Conservation (phyloP, 2,329 filamentous ascomycete genomes). For the Neonectria sp. region DNA sequence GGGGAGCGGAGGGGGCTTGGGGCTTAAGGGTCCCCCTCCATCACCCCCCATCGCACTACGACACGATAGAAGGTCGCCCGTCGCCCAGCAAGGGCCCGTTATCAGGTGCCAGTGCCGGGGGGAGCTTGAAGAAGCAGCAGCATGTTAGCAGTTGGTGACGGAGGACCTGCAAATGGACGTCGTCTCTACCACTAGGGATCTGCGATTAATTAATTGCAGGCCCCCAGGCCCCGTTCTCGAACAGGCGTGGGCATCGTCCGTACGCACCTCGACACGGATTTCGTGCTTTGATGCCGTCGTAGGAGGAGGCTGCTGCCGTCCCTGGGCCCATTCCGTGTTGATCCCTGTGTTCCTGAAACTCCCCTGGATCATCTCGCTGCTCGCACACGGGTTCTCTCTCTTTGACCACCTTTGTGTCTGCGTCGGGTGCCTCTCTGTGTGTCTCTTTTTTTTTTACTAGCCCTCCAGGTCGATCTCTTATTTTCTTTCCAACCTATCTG, state of each 20-base stretch:
- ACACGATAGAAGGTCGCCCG: not conserved
- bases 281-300: constrained; percentile 21
- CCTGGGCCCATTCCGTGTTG: constrained; percentile 41
- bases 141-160: too few species aligned
- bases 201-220: constrained; percentile 25
- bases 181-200: constrained; percentile 15
- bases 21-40: constrained; percentile 4
- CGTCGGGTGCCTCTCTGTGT: constrained; percentile 20
- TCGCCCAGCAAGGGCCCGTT: constrained; percentile 6
- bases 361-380: constrained; percentile 43
- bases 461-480: constrained; percentile 4
- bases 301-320: constrained; percentile 23
- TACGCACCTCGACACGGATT: constrained; percentile 23
- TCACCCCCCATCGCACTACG: not conserved
- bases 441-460: constrained; percentile 5
- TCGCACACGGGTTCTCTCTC: constrained; percentile 2
- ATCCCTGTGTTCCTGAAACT: constrained; percentile 49
- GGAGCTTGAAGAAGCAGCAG: too few species aligned
- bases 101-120: not conserved
- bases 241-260: constrained; percentile 7
- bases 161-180: constrained; percentile 6
- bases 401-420: constrained; percentile 5
- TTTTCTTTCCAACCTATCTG: constrained; percentile 18
- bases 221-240: constrained; percentile 1
- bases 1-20: constrained; percentile 1